Evolutionary conservation across 2,329 filamentous ascomycete species (phyloP), one percentile per base, ranked within the genome.

Genomic region (Cladosporium phlei): DNA sequence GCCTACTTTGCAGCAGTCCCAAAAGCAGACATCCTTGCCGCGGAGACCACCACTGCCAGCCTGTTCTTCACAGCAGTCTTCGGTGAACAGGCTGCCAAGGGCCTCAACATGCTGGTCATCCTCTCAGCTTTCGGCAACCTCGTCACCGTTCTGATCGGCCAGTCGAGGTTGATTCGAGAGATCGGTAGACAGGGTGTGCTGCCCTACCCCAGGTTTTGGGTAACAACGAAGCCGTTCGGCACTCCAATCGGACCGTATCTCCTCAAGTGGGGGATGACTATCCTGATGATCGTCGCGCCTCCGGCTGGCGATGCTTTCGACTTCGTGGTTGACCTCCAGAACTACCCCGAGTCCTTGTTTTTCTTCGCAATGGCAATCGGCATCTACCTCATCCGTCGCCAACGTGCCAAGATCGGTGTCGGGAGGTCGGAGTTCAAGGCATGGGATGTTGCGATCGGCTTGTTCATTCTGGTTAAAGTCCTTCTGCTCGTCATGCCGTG

Each of bases 401-500:
- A 76, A 1, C 75, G 81, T 3, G 70, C 67, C 28, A 71, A 72
- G 1, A 63, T 78, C 3, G 72, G 73, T 3, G 61, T 80, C 3
- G 70, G 69, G 0, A 55, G 57, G 0, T 66, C 76, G 0, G 72
- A 74, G 3, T 86, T 84, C 62, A 69, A 66, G 5, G 75, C 79
- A 0, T 86, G 81, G 81, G 60, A 80, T 48, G 43, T 74, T 0
- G 69, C 75, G 0, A 62, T 86, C 1, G 56, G 75, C 6, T 84
- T 87, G 62, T 79, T 74, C 38, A 73, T 83, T 35, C 59, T 79
- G 0, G 66, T 80, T 0, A 77, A 84, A 42, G 47, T 81, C 0
- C 86, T 80, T 49, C 66, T 86, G 34, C 65, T 88, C 2, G 72
- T 81, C 12, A 85, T 85, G 73, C 83, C 84, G 0, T 88, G 83